Percentiles rank a stretch among this genome's conserved stretches.
These are phyloP conservation scores for Ceratobasidium sp. DNA, from an alignment of 1,284 basidiomycete species.

Conservation along the genomic window DNA sequence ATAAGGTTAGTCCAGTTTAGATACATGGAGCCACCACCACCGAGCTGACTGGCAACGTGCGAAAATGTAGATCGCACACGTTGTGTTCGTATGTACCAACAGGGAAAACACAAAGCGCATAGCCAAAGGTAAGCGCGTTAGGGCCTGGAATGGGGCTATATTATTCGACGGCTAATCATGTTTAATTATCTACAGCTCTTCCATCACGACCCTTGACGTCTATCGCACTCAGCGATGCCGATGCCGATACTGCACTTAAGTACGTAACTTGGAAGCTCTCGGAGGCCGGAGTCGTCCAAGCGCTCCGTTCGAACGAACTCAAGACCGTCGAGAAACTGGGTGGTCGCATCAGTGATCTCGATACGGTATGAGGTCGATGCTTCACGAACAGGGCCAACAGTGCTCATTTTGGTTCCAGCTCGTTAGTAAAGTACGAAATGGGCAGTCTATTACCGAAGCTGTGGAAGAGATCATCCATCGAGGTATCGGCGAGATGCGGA, in stretches of 20 bases:
- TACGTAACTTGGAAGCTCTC: conserved; percentile 83
- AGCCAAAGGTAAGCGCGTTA: conserved; percentile 65
- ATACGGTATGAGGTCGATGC: conserved; percentile 62
- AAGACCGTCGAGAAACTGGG: conserved; percentile 75
- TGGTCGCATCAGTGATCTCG: conserved; percentile 85
- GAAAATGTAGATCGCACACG: conserved; percentile 81
- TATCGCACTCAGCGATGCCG: conserved; percentile 85
- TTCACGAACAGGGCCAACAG: conserved; percentile 10
- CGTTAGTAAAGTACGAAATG: conserved; percentile 83
- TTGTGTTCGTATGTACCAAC: conserved; percentile 90
- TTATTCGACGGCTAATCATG: not conserved
- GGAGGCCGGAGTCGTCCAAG: conserved; percentile 61
- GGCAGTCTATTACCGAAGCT: conserved; percentile 75
- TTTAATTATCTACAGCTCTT: conserved; percentile 60
- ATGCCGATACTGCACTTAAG: conserved; percentile 75
- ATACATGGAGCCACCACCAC: not conserved
- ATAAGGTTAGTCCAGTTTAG: conserved; percentile 58
- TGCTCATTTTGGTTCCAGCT: conserved; percentile 55
- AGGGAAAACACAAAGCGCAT: conserved; percentile 85
- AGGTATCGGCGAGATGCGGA: conserved; percentile 83
- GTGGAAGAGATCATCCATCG: conserved; percentile 87
- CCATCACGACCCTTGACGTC: conserved; percentile 84
- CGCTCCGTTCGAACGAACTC: conserved; percentile 61
- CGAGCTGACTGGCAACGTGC: not conserved
- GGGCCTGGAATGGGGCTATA: not conserved